Percentiles rank a stretch among this genome's conserved stretches.
These are phyloP conservation scores for Rhodocollybia butyracea DNA, from an alignment of 768 basidiomycete genomes.

Conservation along the genomic window DNA sequence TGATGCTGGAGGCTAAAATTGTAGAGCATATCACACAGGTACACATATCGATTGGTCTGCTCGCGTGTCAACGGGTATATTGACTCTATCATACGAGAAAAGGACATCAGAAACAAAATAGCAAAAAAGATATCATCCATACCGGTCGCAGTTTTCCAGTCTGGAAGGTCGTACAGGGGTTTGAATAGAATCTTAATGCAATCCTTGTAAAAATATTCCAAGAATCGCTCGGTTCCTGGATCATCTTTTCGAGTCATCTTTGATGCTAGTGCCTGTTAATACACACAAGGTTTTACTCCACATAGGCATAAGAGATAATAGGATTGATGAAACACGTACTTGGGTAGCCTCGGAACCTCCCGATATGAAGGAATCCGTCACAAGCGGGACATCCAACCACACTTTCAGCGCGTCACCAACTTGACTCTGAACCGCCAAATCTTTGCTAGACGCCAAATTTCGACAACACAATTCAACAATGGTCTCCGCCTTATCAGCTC, in stretches of 20 bases:
- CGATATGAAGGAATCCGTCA: constrained; percentile 29
- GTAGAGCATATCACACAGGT: constrained; percentile 88
- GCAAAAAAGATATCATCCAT: constrained; percentile 10
- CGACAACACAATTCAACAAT: constrained; percentile 72
- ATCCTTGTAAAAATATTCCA: constrained; percentile 91
- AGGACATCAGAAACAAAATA: background rate
- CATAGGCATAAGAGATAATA: background rate
- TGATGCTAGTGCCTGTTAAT: constrained; percentile 6
- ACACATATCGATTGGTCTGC: constrained; percentile 79
- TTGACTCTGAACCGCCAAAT: constrained; percentile 87
- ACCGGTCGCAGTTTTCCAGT: constrained; percentile 37
- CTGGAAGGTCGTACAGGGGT: constrained; percentile 73
- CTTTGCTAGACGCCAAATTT: constrained; percentile 74
- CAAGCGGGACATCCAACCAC: constrained; percentile 74
- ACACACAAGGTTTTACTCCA: background rate
- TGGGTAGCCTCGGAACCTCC: constrained; percentile 32
- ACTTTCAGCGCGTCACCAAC: constrained; percentile 84
- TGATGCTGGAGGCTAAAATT: constrained; percentile 87
- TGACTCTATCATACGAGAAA: constrained; percentile 36
- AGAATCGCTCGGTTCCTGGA: constrained; percentile 81
- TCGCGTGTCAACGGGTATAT: constrained; percentile 62
- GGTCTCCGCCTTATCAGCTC: constrained; percentile 66
- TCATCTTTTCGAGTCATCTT: constrained; percentile 65
- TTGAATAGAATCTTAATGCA: constrained; percentile 76
- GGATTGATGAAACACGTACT: constrained; percentile 16